Evolutionary conservation across 805 yeast species (phyloP), one percentile per base, ranked within the genome.

Genomic region (Ogataea trehaloabstinens): DNA sequence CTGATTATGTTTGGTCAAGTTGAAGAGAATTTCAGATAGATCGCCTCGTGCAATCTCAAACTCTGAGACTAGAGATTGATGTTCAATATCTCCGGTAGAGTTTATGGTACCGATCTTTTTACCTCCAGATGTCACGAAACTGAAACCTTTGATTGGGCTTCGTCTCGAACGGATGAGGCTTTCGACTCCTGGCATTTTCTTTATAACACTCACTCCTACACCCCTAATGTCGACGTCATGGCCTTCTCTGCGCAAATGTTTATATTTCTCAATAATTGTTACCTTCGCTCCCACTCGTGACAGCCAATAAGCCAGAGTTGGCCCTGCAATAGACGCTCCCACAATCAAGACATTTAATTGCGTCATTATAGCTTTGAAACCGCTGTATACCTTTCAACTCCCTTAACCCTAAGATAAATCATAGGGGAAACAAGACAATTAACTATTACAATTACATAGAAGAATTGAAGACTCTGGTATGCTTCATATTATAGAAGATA

Each of bases 161-260:
- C 15, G 10, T 15, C 15, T 28, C 17, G 17, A 8, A 10, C 31
- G 10, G 8, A 28, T 17, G 15, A 17, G 10, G 17, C 10, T 17
- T 15, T 28, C 31, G 17, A 28, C 8, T 11, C 31, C 31, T 10
- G 12, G 31, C 10, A 28, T 28, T 28, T 28, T 28, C 16, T 17
- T 28, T 17, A 28, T 28, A 8, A 28, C 31, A 8, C 10, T 13
- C 15, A 28, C 31, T 8, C 31, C 31, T 11, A 13, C 31, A 11
- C 17, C 17, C 10, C 31, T 11, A 28, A 28, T 15, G 17, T 28
- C 31, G 31, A 28, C 8, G 31, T 28, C 15, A 28, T 28, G 31
- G 10, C 31, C 31, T 12, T 17, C 17, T 12, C 8, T 28, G 15
- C 31, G 31, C 15, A 28, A 15, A 11, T 10, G 10, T 8, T 10